phyloP scores from a whole-genome alignment of 208 protist species.

The Herpetomonas tarakana region DNA sequence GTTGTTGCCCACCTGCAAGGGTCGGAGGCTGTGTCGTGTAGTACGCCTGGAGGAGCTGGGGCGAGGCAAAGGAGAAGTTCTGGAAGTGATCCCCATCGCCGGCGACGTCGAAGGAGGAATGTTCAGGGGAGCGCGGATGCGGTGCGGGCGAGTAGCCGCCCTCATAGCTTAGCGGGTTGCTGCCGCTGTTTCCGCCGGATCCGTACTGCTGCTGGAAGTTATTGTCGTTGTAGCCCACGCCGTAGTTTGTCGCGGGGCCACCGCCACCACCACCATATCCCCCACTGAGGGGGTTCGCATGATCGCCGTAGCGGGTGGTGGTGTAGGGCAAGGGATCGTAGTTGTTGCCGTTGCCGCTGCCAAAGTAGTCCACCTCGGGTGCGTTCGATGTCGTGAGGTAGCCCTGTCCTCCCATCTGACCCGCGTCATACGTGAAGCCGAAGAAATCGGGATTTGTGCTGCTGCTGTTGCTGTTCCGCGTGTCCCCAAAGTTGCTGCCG shows the following conservation, averaged over 20 bases:
- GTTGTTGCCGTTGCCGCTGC: not conserved
- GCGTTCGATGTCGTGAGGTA: constrained; percentile 1
- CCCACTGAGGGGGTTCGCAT: no score
- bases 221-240: not conserved
- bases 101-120: not conserved
- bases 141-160: not conserved
- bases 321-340: no score
- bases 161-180: not conserved
- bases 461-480: not conserved
- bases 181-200: no score
- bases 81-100: constrained; percentile 11
- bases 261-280: constrained; percentile 1
- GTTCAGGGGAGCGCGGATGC: not conserved
- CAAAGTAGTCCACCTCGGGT: not conserved
- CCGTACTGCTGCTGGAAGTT: no score
- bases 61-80: constrained; percentile 19
- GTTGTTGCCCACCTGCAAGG: not conserved
- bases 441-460: constrained; percentile 9
- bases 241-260: not conserved
- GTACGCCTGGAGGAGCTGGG: not conserved
- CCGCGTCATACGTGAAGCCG: constrained; percentile 18
- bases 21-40: not conserved
- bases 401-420: not conserved
- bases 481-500: not conserved
- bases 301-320: no score